phyloP scores from a whole-genome alignment of 345 rosid species.

The Psidium friedrichsthalianum region DNA sequence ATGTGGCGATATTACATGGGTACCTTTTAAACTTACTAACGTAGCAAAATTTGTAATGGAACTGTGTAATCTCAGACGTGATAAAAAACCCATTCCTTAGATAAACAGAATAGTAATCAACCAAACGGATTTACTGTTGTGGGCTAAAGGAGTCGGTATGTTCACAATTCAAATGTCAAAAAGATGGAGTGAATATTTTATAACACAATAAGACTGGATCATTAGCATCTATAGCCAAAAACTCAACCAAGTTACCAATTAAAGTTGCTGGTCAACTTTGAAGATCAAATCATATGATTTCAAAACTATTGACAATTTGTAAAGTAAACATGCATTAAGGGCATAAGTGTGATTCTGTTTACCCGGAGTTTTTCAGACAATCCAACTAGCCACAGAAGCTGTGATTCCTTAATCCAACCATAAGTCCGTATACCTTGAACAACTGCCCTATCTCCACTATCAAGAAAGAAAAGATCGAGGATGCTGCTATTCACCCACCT shows the following conservation, averaged over 20 bases:
- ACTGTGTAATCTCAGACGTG: neutral
- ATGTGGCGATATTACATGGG: neutral
- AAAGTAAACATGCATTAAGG: neutral
- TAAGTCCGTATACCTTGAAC: constrained; percentile 60
- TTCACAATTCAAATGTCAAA: neutral
- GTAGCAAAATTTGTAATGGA: neutral
- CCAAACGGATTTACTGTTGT: neutral
- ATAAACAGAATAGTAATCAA: neutral
- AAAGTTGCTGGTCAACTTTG: neutral
- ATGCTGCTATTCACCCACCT: constrained; percentile 52
- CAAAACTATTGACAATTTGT: neutral
- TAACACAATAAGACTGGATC: neutral
- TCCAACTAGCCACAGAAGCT: constrained; percentile 63
- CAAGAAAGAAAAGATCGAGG: constrained; percentile 78
- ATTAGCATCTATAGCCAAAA: neutral
- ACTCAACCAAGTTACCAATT: neutral
- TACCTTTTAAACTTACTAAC: neutral
- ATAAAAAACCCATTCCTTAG: neutral
- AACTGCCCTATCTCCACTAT: constrained; percentile 67
- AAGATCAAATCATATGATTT: neutral
- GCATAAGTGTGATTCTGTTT: neutral
- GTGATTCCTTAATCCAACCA: constrained; percentile 88
- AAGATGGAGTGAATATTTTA: neutral
- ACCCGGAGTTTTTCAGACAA: constrained; percentile 41
- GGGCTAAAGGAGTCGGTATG: neutral